Base-by-base conservation (phyloP, 768 basidiomycete species). In the Mycena vulgaris region DNA sequence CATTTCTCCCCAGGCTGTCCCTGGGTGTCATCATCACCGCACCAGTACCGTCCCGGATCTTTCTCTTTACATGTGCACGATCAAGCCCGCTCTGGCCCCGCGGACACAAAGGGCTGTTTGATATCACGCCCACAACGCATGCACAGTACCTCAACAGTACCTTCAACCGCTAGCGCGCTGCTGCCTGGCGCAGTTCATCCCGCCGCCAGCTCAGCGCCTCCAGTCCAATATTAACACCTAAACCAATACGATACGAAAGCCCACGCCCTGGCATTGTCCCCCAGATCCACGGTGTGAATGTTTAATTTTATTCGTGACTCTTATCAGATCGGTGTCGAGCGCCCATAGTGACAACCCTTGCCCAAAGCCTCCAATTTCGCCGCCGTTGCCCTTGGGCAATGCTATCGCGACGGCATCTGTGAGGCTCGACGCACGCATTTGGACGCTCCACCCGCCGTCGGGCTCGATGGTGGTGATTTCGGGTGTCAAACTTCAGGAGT, bases 301-400 rank as follows among this genome's bases (percentile, higher is more conserved):
- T 10, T 37, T 48, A 48, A 49, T 49, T 61, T 35, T 61, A 19
- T 48, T 9, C 1, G 17, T 61, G 59, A 61, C 59, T 61, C n/a
- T 61, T 61, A 61, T 61, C 59, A n/a, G 59, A 61, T 61, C 59
- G 47, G 57, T 25, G n/a, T 61, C 19, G 35, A 35, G 45, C 30
- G 59, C 45, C 31, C 45, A 42, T 25, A n/a, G 16, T 17, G 17
- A 28, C 21, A 35, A 31, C 47, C 59, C 31, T 48, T 48, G 47
- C 45, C 59, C 59, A 48, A 21, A 35, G 21, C 25, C 16, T 45
- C 19, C 42, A 5, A 42, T 11, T 47, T 25, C 13, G n/a, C 31
- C 30, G 47, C 16, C 47, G 7, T 8, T 17, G 19, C 17, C 45
- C 21, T 31, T 28, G 21, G 10, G 21, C 31, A 21, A 5, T 33